Evolutionary conservation across 306 rosid species (phyloP).

Genomic region (Pyrus pyrifolia): DNA sequence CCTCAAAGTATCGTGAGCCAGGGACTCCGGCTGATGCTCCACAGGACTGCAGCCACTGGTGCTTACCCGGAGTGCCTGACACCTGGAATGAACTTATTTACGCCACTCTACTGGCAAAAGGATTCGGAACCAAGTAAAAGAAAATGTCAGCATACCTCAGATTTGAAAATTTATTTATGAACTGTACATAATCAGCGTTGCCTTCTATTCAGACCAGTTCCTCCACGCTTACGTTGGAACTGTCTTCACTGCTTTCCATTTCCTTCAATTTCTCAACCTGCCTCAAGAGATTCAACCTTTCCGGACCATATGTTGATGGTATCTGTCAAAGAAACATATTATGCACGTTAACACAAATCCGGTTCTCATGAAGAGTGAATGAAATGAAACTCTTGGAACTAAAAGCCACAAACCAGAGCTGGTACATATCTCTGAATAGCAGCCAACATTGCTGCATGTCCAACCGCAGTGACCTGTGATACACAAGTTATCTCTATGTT

Average conservation of each 20-base stretch:
- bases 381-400: not conserved
- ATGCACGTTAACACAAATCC: not conserved
- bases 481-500: constrained; percentile 16
- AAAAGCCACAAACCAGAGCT: constrained; percentile 53
- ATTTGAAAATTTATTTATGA: constrained; percentile 25
- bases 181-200: constrained; percentile 42
- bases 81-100: constrained; percentile 88
- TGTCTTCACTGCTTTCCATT: constrained; percentile 48
- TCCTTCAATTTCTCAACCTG: constrained; percentile 89
- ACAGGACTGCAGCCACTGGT: constrained; percentile 99
- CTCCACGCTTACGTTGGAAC: constrained; percentile 42
- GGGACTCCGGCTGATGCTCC: constrained; percentile 70
- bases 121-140: constrained; percentile 35
- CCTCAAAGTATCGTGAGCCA: constrained; percentile 76
- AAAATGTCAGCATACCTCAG: constrained; percentile 14
- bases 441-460: constrained; percentile 98
- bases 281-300: constrained; percentile 91
- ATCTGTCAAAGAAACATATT: constrained; percentile 48
- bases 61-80: constrained; percentile 96
- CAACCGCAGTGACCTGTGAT: constrained; percentile 89
- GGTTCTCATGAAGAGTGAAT: not conserved
- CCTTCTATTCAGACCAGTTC: constrained; percentile 41
- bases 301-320: constrained; percentile 90
- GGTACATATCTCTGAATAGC: constrained; percentile 99
- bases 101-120: constrained; percentile 50